Evolutionary conservation across 208 protist genomes (phyloP).

Genomic region (Porcisia hertigi): DNA sequence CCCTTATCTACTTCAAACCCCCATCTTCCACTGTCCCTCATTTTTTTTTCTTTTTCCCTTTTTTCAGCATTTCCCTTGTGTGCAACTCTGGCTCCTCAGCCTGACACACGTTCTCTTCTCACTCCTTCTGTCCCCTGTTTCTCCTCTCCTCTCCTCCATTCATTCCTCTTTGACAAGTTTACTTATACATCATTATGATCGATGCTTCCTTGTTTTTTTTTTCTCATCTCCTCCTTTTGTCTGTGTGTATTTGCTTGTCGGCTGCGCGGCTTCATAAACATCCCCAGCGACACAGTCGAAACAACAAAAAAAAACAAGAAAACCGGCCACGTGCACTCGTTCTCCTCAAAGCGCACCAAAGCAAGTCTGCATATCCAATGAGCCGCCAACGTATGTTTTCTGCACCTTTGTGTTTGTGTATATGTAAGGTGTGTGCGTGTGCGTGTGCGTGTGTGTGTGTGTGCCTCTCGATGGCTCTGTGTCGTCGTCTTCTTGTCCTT

Average conservation of each 20-base stretch:
- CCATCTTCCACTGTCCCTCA: not conserved
- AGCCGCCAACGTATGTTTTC: not conserved
- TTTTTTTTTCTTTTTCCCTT: not conserved
- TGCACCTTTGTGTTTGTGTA: not conserved
- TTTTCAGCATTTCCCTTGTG: not conserved
- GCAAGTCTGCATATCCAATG: not conserved
- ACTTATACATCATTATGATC: slow-evolving; percentile 7
- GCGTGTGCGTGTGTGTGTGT: not conserved
- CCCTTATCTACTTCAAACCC: not conserved
- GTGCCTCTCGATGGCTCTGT: not conserved
- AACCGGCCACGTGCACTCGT: not conserved
- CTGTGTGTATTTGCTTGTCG: not conserved
- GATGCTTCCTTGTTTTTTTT: not conserved
- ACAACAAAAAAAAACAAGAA: not conserved
- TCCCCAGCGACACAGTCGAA: slow-evolving; percentile 6
- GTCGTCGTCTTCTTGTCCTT: too few relatives aligned
- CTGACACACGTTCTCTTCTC: slow-evolving; percentile 12
- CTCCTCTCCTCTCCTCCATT: not conserved
- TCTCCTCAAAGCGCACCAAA: not conserved
- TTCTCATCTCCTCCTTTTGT: not conserved
- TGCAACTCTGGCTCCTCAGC: slow-evolving; percentile 11
- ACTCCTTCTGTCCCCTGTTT: not conserved
- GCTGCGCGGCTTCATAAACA: slow-evolving; percentile 14
- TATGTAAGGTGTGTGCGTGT: not conserved
- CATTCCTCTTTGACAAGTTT: not conserved